Conservation (phyloP, 192 early-diverging fungal genomes). For the Backusella macrospora region DNA sequence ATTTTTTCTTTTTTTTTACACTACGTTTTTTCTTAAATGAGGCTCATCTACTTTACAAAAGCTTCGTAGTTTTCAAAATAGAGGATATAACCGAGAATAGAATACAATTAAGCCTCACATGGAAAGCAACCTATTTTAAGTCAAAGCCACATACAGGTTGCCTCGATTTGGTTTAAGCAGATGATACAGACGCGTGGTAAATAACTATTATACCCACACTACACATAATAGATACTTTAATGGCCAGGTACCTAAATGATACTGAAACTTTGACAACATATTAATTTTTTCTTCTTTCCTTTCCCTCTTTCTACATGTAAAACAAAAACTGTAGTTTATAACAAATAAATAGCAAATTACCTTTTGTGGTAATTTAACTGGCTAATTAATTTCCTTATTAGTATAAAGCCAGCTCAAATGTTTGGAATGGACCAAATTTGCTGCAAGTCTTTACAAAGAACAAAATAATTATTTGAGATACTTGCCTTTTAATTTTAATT, state of each 20-base stretch:
- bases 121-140: conserved; percentile 5
- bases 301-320: not conserved
- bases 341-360: not conserved
- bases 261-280: not conserved
- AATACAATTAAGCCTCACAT: not conserved
- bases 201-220: no score
- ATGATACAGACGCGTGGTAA: not conserved
- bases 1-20: not conserved
- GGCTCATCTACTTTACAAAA: conserved; percentile 2
- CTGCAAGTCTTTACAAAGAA: no score
- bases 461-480: no score
- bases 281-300: not conserved
- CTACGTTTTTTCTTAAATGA: not conserved
- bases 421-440: no score
- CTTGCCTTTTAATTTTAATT: no score
- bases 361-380: not conserved
- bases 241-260: not conserved
- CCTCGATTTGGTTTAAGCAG: conserved; percentile 7
- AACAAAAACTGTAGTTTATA: not conserved
- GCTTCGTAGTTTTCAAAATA: not conserved
- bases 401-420: no score
- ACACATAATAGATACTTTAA: not conserved
- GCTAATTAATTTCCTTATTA: no score
- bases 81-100: not conserved
- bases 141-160: conserved; percentile 3